Conservation (phyloP, 139 green algal species). For the Pleodorina starrii region DNA sequence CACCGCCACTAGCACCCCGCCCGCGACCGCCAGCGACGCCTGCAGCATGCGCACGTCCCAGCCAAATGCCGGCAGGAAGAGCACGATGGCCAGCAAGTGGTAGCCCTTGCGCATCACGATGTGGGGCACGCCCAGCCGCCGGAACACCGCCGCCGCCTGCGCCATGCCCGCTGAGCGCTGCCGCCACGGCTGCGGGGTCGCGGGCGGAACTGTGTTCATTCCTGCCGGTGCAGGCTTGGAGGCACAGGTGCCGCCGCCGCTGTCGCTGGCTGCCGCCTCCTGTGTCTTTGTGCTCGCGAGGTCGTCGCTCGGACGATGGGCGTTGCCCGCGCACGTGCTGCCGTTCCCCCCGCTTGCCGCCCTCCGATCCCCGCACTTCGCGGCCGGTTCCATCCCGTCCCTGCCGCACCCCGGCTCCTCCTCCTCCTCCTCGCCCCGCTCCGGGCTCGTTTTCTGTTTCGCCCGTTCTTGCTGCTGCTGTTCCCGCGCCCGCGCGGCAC, state of each 20-base stretch:
- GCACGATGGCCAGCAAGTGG: slow-evolving; percentile 79
- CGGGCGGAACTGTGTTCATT: too few relatives aligned
- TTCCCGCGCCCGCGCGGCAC: neutral
- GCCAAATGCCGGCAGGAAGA: slow-evolving; percentile 84
- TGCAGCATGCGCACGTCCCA: slow-evolving; percentile 77
- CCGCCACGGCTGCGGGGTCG: too few relatives aligned
- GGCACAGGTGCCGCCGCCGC: too few relatives aligned
- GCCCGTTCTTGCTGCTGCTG: neutral
- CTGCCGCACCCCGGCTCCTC: neutral
- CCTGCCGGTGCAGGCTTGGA: too few relatives aligned
- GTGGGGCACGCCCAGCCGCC: slow-evolving; percentile 38
- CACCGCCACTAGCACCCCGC: slow-evolving; percentile 38
- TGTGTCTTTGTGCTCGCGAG: too few relatives aligned
- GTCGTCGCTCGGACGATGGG: too few relatives aligned
- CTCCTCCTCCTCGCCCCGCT: slow-evolving; percentile 3
- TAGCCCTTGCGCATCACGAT: slow-evolving; percentile 83
- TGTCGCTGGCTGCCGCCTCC: too few relatives aligned
- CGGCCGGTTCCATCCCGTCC: neutral
- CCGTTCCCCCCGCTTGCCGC: too few relatives aligned
- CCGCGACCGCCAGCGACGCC: slow-evolving; percentile 56
- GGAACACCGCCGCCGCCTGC: neutral
- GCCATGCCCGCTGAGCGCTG: neutral
- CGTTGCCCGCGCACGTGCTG: too few relatives aligned
- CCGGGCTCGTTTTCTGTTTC: neutral
- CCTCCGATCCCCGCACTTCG: too few relatives aligned